Evolutionary conservation across 1,284 basidiomycete genomes (phyloP), one percentile per base, ranked within the genome.

Genomic region (Cerrena zonata): DNA sequence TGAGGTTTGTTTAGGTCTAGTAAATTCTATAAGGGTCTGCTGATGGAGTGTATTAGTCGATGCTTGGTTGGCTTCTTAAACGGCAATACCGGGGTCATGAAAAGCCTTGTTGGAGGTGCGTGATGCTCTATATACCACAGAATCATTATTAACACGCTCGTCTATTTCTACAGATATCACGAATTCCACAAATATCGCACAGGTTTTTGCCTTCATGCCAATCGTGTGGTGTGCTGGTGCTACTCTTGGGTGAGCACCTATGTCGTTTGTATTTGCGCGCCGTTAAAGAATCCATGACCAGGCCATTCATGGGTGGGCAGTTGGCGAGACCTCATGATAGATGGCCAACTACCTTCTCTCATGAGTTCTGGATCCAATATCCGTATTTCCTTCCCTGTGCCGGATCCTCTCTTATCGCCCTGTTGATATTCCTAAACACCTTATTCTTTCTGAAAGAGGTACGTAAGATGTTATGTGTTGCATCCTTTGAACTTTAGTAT

Each of bases 351-450:
- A 23, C 73, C 11, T 82, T 82, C 56, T 58, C 59, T 1, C 58
- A 62, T 34, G 61, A 60, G 12, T 79, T 81, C 60, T 82, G 79
- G 79, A 60, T 55, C 3, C 56, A 69, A 41, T 80, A 74, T 57
- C 80, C 79, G 2, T 82, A 82, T 58, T 77, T 81, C 60, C 60
- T 81, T 37, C 79, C 79, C 7, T 82, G 79, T 54, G 59, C 69
- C 25, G 69, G 69, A 10, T 65, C 72, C 2, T 66, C 71, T n/a
- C 41, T 59, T 2, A 68, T 72, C 53, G 68, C 75, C 7, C 62
- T 65, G 12, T 56, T 69, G 22, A 61, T 70, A 1, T 72, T 75
- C 48, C 39, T 68, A 3, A 50, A 74, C 18, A 60, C 70, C 7
- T 59, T 70, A 0, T 36, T 74, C 13, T 69, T 74, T 51, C 64